A percentile compares a stretch with the other conserved stretches of the same genome.
These are phyloP conservation scores for Cryptosporidium xiaoi DNA, from an alignment of 169 alveolate genomes.

Conservation along the genomic window DNA sequence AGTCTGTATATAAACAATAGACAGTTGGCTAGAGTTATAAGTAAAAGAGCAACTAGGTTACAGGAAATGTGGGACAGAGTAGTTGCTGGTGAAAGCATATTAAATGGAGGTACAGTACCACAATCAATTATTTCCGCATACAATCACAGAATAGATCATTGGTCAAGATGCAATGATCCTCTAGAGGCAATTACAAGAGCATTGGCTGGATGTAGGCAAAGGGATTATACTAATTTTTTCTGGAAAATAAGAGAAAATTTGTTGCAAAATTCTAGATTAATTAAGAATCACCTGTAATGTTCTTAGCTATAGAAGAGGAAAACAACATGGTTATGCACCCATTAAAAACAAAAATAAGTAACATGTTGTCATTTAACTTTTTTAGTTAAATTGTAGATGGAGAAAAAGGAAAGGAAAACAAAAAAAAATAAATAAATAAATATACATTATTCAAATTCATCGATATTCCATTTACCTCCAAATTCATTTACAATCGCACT, in stretches of 20 bases:
- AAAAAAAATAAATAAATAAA: too few relatives aligned
- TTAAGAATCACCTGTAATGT: constrained; percentile 16
- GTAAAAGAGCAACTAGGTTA: constrained; percentile 68
- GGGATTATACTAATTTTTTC: constrained; percentile 68
- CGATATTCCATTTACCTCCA: too few relatives aligned
- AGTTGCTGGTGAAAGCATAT: constrained; percentile 54
- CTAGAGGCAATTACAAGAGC: constrained; percentile 71
- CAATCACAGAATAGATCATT: constrained; percentile 71
- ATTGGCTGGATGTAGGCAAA: constrained; percentile 73
- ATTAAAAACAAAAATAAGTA: neutral
- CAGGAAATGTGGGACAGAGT: constrained; percentile 75
- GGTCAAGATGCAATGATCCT: constrained; percentile 74
- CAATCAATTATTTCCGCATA: constrained; percentile 60
- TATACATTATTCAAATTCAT: too few relatives aligned
- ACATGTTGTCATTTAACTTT: neutral
- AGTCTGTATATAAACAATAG: constrained; percentile 56
- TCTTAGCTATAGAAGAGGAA: too few relatives aligned
- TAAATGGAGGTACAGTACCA: constrained; percentile 52
- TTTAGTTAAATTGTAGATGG: too few relatives aligned
- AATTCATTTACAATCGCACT: too few relatives aligned
- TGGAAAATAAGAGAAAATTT: constrained; percentile 69
- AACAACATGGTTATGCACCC: constrained; percentile 5
- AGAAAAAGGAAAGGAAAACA: neutral
- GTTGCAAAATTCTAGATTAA: constrained; percentile 45
- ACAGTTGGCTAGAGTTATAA: constrained; percentile 68